These are phyloP conservation scores for Sordariomycetes sp. DNA, from an alignment of 2,329 filamentous ascomycete genomes.

Conservation along the genomic window DNA sequence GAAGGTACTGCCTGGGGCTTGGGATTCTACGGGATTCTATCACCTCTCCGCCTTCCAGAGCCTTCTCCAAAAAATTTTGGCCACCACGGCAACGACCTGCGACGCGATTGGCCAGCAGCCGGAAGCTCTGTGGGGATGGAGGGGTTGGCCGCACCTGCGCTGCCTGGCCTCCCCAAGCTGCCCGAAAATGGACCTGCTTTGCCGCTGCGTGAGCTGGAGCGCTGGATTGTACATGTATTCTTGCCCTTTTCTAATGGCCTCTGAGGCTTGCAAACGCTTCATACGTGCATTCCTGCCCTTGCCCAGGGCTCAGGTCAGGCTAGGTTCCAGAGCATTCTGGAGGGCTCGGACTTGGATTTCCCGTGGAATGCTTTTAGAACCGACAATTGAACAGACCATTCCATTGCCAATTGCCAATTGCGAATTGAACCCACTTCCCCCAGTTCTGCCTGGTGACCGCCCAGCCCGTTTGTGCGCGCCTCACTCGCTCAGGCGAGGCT, in stretches of 20 bases:
- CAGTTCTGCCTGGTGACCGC: background rate
- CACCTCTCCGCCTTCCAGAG: constrained; percentile 6
- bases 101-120: constrained; percentile 4
- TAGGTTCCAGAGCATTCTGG: background rate
- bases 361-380: background rate
- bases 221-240: background rate
- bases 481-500: background rate
- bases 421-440: background rate
- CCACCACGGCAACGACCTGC: constrained; percentile 5
- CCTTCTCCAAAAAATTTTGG: constrained; percentile 6
- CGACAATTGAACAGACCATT: too few relatives aligned
- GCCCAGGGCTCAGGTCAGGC: background rate
- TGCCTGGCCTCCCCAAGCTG: background rate
- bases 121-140: constrained; percentile 2
- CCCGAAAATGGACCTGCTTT: background rate
- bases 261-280: too few relatives aligned
- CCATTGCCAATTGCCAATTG: too few relatives aligned
- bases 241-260: background rate
- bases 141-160: background rate
- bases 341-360: background rate
- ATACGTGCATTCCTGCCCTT: background rate
- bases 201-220: background rate
- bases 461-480: background rate
- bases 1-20: constrained; percentile 1
- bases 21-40: constrained; percentile 12